Evolutionary conservation across 208 protist genomes (phyloP).

Genomic region (Endotrypanum monterogeii): DNA sequence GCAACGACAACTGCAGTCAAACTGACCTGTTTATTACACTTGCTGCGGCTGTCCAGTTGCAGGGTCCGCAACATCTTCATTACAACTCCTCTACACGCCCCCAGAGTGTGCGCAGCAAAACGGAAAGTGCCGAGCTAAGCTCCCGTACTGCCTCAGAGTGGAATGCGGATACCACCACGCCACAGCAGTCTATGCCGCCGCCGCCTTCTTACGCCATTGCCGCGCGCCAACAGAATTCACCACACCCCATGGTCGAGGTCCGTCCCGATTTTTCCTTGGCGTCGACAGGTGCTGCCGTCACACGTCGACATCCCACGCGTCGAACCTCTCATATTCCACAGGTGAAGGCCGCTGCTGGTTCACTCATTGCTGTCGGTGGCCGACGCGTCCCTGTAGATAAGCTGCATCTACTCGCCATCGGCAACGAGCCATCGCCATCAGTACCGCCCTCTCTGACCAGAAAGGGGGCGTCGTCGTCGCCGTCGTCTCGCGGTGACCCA

Average conservation of each 20-base stretch:
- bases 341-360: conserved; percentile 42
- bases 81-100: not conserved
- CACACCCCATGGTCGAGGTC: not conserved
- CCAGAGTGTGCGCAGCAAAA: conserved; percentile 12
- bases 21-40: conserved; percentile 29
- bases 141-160: conserved; percentile 15
- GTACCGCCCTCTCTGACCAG: not conserved
- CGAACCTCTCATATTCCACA: conserved; percentile 35
- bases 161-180: not conserved
- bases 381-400: conserved; percentile 82
- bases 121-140: conserved; percentile 4
- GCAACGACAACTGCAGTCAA: conserved; percentile 9
- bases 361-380: conserved; percentile 71
- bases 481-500: not conserved
- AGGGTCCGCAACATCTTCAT: conserved; percentile 1
- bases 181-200: not conserved
- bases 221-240: not conserved
- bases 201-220: conserved; percentile 20
- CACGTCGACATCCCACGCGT: conserved; percentile 12
- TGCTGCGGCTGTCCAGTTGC: conserved; percentile 27
- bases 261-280: not conserved
- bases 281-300: not conserved
- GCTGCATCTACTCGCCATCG: conserved; percentile 56
- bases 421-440: conserved; percentile 16
- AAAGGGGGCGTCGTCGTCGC: not conserved